Percentiles rank a stretch among this genome's conserved stretches.
phyloP scores from a whole-genome alignment of 352 stramenopile genomes.

The Phytopythium ostracodes region DNA sequence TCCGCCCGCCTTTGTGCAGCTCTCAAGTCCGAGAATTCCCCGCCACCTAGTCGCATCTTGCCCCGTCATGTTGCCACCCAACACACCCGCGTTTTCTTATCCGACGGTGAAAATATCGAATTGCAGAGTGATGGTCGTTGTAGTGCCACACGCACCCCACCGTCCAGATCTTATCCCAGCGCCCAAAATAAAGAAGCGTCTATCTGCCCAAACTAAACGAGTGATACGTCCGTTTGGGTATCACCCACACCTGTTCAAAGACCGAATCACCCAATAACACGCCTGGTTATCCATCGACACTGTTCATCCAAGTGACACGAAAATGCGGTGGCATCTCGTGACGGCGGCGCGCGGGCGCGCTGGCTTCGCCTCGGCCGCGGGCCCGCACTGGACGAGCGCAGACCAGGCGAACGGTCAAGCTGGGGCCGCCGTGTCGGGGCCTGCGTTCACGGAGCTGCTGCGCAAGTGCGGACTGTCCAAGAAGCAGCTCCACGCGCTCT shows the following conservation, averaged over 20 bases:
- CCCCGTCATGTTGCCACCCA: too few relatives aligned
- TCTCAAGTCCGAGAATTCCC: neutral
- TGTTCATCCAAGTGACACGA: too few relatives aligned
- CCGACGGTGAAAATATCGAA: neutral
- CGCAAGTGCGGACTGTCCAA: constrained; percentile 34
- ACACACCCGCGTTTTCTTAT: too few relatives aligned
- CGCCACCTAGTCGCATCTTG: neutral
- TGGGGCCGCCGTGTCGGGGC: constrained; percentile 18
- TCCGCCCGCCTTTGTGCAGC: neutral
- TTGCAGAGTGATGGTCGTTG: constrained; percentile 5
- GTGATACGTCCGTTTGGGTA: too few relatives aligned
- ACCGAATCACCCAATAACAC: neutral
- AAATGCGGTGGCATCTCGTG: neutral
- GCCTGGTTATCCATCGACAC: too few relatives aligned
- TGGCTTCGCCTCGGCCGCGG: neutral
- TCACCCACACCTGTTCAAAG: too few relatives aligned
- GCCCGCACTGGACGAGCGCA: neutral
- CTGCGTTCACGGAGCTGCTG: constrained; percentile 30
- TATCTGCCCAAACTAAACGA: too few relatives aligned
- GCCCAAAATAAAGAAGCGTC: neutral
- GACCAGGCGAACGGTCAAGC: neutral
- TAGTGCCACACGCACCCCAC: neutral
- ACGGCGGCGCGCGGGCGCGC: neutral
- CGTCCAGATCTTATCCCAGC: neutral
- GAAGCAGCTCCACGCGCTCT: constrained; percentile 36